These are phyloP conservation scores for Suillus alpinus DNA, from an alignment of 768 basidiomycete species.

Conservation along the genomic window DNA sequence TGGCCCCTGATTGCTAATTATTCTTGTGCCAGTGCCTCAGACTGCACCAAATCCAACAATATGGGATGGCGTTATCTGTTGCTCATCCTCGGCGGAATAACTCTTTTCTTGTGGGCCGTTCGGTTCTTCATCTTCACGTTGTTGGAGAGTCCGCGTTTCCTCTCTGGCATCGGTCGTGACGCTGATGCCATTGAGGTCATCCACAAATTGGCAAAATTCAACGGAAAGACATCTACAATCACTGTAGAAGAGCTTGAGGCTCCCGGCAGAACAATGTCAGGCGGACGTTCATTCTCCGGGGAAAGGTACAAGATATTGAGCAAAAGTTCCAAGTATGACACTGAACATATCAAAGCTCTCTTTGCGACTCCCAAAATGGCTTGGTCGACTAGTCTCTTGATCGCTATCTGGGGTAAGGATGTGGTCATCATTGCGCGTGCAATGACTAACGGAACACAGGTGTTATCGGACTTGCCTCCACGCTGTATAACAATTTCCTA, in stretches of 20 bases:
- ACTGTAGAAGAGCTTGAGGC: conserved; percentile 44
- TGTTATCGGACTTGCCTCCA: conserved; percentile 71
- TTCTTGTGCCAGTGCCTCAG: conserved; percentile 38
- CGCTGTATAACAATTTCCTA: conserved; percentile 57
- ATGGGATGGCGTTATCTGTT: conserved; percentile 68
- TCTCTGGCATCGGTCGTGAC: conserved; percentile 52
- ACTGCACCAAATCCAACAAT: conserved; percentile 44
- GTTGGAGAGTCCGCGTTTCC: conserved; percentile 57
- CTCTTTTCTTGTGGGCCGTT: conserved; percentile 49
- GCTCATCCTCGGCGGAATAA: conserved; percentile 51
- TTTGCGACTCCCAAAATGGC: conserved; percentile 65
- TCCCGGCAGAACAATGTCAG: conserved; percentile 21
- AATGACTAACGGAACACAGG: conserved; percentile 35
- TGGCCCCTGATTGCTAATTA: conserved; percentile 59
- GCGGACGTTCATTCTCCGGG: conserved; percentile 10
- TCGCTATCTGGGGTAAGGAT: conserved; percentile 40
- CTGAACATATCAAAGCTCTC: conserved; percentile 52
- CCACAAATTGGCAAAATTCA: conserved; percentile 48
- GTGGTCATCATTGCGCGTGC: conserved; percentile 18
- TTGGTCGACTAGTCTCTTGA: conserved; percentile 61
- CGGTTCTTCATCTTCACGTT: conserved; percentile 54
- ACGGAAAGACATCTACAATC: conserved; percentile 40
- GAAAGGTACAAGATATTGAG: conserved; percentile 28
- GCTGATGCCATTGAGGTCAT: conserved; percentile 48
- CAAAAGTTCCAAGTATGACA: conserved; percentile 39